phyloP scores from a whole-genome alignment of 2,329 filamentous ascomycete species.

The Calcarisporium arbuscula region DNA sequence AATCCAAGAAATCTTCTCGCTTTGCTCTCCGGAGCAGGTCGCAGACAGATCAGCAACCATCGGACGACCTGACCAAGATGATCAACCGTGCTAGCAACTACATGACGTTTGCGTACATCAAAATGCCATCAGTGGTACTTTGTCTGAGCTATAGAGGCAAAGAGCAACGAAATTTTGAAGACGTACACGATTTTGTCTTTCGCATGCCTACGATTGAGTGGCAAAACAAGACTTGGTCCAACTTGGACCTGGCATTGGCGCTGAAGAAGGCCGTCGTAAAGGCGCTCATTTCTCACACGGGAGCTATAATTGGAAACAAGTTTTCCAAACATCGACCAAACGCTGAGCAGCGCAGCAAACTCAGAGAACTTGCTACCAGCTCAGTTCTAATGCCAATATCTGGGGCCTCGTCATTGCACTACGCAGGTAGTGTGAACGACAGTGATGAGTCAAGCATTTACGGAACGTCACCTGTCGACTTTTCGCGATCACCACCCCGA shows the following conservation, averaged over 20 bases:
- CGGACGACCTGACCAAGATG: slow-evolving; percentile 94
- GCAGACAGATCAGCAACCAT: slow-evolving; percentile 53
- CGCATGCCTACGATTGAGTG: slow-evolving; percentile 90
- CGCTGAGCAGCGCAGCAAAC: slow-evolving; percentile 68
- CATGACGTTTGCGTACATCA: slow-evolving; percentile 95
- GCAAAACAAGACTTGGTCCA: slow-evolving; percentile 98
- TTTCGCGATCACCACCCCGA: slow-evolving; percentile 51
- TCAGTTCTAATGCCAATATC: slow-evolving; percentile 51
- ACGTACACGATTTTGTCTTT: slow-evolving; percentile 97
- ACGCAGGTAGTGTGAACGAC: slow-evolving; percentile 38
- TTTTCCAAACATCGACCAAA: slow-evolving; percentile 82
- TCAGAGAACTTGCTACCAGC: slow-evolving; percentile 78
- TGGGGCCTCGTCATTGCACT: slow-evolving; percentile 33
- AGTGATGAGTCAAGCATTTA: slow-evolving; percentile 53
- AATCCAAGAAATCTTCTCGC: slow-evolving; percentile 42
- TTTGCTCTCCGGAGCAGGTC: slow-evolving; percentile 50
- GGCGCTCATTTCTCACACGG: slow-evolving; percentile 89
- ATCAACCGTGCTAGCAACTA: slow-evolving; percentile 91
- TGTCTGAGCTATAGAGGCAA: slow-evolving; percentile 96
- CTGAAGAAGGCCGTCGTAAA: slow-evolving; percentile 93
- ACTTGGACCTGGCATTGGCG: slow-evolving; percentile 84
- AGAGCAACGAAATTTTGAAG: slow-evolving; percentile 89
- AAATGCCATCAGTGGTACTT: slow-evolving; percentile 88
- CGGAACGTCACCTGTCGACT: slow-evolving; percentile 48
- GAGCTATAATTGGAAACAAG: slow-evolving; percentile 96